Conservation (phyloP, 2,329 filamentous ascomycete species). For the Acrocalymma vagum region DNA sequence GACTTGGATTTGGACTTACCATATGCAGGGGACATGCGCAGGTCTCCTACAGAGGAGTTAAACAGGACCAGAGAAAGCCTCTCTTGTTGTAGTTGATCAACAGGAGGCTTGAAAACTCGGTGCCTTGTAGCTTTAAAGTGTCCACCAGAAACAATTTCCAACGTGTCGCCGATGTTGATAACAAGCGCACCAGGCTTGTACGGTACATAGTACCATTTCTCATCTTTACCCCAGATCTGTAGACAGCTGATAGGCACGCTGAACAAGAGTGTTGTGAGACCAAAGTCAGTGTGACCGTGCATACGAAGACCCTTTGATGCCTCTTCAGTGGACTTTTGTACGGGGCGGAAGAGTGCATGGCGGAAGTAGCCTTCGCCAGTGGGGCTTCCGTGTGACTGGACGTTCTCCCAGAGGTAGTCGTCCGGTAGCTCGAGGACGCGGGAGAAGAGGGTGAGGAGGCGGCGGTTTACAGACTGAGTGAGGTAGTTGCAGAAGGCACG, state of each 20-base stretch:
- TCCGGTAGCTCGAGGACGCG: slow-evolving; percentile 32
- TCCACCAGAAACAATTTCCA: slow-evolving; percentile 56
- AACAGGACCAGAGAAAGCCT: slow-evolving; percentile 36
- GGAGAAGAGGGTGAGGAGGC: slow-evolving; percentile 35
- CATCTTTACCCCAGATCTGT: slow-evolving; percentile 32
- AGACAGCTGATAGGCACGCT: slow-evolving; percentile 33
- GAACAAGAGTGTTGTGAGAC: slow-evolving; percentile 32
- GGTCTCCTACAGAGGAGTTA: slow-evolving; percentile 29
- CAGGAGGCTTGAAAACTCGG: slow-evolving; percentile 53
- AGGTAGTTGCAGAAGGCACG: slow-evolving; percentile 57
- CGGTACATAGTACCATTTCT: slow-evolving; percentile 35
- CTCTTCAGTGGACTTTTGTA: slow-evolving; percentile 30
- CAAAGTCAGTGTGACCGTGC: slow-evolving; percentile 40
- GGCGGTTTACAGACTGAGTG: slow-evolving; percentile 58
- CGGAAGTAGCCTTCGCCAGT: slow-evolving; percentile 34
- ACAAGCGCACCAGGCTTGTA: slow-evolving; percentile 35
- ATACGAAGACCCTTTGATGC: slow-evolving; percentile 38
- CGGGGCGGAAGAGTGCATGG: slow-evolving; percentile 30
- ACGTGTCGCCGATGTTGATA: slow-evolving; percentile 35
- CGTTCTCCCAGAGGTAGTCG: slow-evolving; percentile 32
- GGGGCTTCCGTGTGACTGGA: slow-evolving; percentile 29
- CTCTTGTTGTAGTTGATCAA: slow-evolving; percentile 48
- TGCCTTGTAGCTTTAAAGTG: slow-evolving; percentile 58
- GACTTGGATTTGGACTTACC: slow-evolving; percentile 12
- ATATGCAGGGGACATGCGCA: slow-evolving; percentile 26